A percentile compares a stretch with the other conserved stretches of the same genome.
phyloP scores from a whole-genome alignment of 192 early-diverging fungal species.

The Geranomyces michiganensis region DNA sequence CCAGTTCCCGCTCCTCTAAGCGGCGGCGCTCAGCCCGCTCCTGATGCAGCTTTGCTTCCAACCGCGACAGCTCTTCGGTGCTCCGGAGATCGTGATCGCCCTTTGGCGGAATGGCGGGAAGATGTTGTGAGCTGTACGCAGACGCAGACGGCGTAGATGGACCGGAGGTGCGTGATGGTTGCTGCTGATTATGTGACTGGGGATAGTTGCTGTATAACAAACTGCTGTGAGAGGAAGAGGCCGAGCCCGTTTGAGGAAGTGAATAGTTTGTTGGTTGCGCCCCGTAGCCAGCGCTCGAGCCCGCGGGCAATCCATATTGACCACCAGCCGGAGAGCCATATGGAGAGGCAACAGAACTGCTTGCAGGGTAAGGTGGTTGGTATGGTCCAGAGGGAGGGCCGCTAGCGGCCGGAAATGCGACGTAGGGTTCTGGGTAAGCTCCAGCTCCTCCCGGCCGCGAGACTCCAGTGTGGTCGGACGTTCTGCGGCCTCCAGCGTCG shows the following conservation, averaged over 20 bases:
- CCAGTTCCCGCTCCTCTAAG: slow-evolving; percentile 28
- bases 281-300: neutral
- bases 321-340: too few relatives aligned
- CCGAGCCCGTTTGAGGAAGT: neutral
- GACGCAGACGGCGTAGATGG: neutral
- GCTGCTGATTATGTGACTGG: neutral
- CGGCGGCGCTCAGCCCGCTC: slow-evolving; percentile 16
- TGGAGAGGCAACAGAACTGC: too few relatives aligned
- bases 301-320: too few relatives aligned
- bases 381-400: too few relatives aligned
- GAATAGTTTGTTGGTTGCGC: neutral
- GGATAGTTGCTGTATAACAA: neutral
- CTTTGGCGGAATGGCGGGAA: neutral
- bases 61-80: neutral
- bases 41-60: slow-evolving; percentile 23
- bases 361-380: too few relatives aligned
- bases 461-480: too few relatives aligned
- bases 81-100: neutral
- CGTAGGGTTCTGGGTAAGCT: neutral
- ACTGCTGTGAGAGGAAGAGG: neutral
- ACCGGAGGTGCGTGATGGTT: neutral
- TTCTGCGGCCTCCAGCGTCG: too few relatives aligned
- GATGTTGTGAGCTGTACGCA: neutral
- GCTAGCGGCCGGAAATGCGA: slow-evolving; percentile 4
- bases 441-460: too few relatives aligned